Evolutionary conservation across 768 basidiomycete species (phyloP).

Genomic region (Mycena vitilis): DNA sequence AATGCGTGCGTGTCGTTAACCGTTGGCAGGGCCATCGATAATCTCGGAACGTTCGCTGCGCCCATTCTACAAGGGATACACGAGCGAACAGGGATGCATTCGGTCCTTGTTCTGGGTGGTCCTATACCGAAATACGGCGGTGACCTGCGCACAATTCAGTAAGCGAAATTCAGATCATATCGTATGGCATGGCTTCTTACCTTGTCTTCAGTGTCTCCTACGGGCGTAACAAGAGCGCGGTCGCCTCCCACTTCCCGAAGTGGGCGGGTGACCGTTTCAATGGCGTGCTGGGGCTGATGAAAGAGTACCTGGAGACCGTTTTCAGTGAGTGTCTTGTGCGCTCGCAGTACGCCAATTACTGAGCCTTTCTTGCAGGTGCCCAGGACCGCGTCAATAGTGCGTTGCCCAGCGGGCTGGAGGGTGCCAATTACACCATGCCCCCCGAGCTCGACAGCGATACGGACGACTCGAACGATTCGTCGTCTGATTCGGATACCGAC

Average conservation of each 20-base stretch:
- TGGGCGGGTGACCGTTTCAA: constrained; percentile 18
- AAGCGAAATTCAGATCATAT: neutral
- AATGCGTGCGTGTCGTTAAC: no score
- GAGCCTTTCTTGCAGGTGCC: neutral
- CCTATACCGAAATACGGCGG: constrained; percentile 20
- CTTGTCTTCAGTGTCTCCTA: constrained; percentile 7
- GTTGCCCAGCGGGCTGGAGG: neutral
- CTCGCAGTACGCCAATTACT: no score
- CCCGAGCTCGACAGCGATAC: neutral
- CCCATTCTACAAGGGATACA: constrained; percentile 20
- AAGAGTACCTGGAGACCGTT: constrained; percentile 11
- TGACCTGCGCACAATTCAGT: constrained; percentile 14
- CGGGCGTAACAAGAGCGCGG: neutral
- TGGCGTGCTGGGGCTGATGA: neutral
- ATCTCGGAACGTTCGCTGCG: neutral
- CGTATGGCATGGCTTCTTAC: neutral
- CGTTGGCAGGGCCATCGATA: constrained; percentile 10
- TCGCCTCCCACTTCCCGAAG: neutral
- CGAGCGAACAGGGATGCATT: constrained; percentile 13
- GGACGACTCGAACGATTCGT: neutral
- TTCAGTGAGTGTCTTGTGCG: constrained; percentile 16
- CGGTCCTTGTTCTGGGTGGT: constrained; percentile 8
- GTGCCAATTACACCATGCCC: neutral
- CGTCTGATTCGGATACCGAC: neutral
- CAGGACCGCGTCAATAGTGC: neutral